Evolutionary conservation across 73 alveolate species (phyloP).

Genomic region (Stentor coeruleus): DNA sequence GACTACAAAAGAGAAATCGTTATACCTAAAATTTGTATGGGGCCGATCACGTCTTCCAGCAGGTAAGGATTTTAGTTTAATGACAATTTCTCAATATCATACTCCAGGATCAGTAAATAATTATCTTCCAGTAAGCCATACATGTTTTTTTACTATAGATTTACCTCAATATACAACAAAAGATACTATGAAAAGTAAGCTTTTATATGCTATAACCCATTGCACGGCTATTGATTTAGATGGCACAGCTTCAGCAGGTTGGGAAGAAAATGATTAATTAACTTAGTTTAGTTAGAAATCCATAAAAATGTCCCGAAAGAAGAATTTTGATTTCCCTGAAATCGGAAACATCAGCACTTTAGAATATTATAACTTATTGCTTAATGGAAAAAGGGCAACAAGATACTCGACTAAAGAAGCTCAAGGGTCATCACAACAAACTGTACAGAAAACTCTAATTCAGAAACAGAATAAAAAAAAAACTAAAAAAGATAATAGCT

Average conservation of each 20-base stretch:
- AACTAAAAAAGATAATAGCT: not conserved
- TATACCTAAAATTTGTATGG: slow-evolving; percentile 79
- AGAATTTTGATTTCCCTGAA: slow-evolving; percentile 18
- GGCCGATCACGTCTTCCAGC: slow-evolving; percentile 83
- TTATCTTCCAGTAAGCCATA: slow-evolving; percentile 73
- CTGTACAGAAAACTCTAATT: not conserved
- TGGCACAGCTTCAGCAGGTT: slow-evolving; percentile 56
- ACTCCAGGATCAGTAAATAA: slow-evolving; percentile 54
- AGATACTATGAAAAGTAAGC: slow-evolving; percentile 60
- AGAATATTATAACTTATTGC: not conserved
- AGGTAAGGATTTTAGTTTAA: slow-evolving; percentile 48
- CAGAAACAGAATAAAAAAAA: not conserved
- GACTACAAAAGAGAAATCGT: slow-evolving; percentile 63
- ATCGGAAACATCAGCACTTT: not conserved
- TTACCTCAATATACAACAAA: slow-evolving; percentile 71
- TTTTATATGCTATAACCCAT: slow-evolving; percentile 79
- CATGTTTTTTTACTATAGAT: slow-evolving; percentile 78
- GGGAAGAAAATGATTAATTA: slow-evolving; percentile 75
- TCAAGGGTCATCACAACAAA: not conserved
- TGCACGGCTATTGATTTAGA: slow-evolving; percentile 88
- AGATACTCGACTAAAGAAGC: not conserved
- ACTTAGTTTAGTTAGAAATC: not conserved
- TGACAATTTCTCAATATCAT: slow-evolving; percentile 35
- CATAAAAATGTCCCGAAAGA: slow-evolving; percentile 7
- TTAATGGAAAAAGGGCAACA: not conserved